Evolutionary conservation across 140 eudicot species (phyloP), one percentile per base, ranked within the genome.

Genomic region (Flaveria floridana): DNA sequence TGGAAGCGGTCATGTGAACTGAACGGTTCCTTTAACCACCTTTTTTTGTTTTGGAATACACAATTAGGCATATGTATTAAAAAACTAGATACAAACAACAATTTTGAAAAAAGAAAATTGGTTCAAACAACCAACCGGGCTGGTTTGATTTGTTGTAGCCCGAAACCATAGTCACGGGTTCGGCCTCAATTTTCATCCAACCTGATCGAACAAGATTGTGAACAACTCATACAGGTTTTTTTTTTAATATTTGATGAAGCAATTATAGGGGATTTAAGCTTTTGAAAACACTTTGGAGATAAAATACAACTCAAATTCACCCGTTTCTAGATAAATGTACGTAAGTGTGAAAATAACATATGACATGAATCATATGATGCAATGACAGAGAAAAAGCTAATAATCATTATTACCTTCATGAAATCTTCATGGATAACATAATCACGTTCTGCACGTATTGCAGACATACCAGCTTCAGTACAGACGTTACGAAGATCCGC

Each of bases 391-490:
- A 53, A 70, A n/a, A 55, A 53, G 73, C 26, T 16, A 37, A 62
- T 18, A 47, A 63, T 50, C 68, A 19, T 37, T 68, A 39, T 62
- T 90, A 90, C 99, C 99, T 90, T 94, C 99, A 94, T 94, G 85
- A 94, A 94, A 80, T 94, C 99, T 81, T 94, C 99, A 73, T 94
- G 96, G 72, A 94, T 88, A 37, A 94, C 96, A 78, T 91, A 94
- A 82, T 94, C 99, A 65, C 99, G 93, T 82, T 94, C 99, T 0
- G 97, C 99, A 18, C 99, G 97, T 37, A 94, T 94, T 25, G 99
- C 99, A 20, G 86, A 85, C 99, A 90, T 94, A 18, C 99, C 99
- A 81, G 99, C 99, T 80, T 94, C 99, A 53, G 99, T 94, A 67
- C 99, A 94, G 51, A 90, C 86, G 34, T 94, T 94, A 37, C 99